These are phyloP conservation scores for Boletus albobrunnescens DNA, from an alignment of 1,284 basidiomycete species.

Conservation along the genomic window DNA sequence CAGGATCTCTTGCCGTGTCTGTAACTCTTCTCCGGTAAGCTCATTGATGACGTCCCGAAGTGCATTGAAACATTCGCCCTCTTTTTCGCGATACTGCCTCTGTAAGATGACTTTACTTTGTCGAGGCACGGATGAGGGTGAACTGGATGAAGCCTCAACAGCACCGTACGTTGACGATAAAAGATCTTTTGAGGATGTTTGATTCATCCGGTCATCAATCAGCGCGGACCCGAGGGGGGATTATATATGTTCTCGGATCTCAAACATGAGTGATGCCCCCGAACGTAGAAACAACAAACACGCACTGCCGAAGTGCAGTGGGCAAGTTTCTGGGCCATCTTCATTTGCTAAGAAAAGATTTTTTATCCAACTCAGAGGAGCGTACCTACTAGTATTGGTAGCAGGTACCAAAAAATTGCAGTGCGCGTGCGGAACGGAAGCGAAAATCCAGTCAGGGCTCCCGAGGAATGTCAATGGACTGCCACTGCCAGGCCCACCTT, in stretches of 20 bases:
- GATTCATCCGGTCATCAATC: not conserved
- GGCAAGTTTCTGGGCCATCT: not conserved
- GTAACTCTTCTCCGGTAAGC: constrained; percentile 14
- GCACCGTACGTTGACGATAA: not conserved
- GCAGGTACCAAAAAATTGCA: not conserved
- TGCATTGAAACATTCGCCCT: constrained; percentile 15
- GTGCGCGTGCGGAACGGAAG: not conserved
- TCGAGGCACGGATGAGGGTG: not conserved
- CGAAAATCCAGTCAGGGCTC: not conserved
- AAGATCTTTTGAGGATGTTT: not conserved
- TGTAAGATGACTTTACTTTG: constrained; percentile 16
- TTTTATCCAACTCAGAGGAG: not conserved
- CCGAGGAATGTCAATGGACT: too few species aligned
- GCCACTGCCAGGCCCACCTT: too few species aligned
- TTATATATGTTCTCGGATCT: constrained; percentile 11
- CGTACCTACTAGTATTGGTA: not conserved
- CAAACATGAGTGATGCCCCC: not conserved
- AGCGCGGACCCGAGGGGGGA: too few species aligned
- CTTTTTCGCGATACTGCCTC: constrained; percentile 21
- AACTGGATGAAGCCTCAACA: not conserved
- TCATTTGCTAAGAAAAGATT: not conserved
- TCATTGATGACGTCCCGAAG: constrained; percentile 15
- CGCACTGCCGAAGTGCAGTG: not conserved
- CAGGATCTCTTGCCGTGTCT: constrained; percentile 24
- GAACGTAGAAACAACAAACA: constrained; percentile 9